phyloP scores from a whole-genome alignment of 495 filamentous ascomycete genomes.

The Penicillium verhagenii region DNA sequence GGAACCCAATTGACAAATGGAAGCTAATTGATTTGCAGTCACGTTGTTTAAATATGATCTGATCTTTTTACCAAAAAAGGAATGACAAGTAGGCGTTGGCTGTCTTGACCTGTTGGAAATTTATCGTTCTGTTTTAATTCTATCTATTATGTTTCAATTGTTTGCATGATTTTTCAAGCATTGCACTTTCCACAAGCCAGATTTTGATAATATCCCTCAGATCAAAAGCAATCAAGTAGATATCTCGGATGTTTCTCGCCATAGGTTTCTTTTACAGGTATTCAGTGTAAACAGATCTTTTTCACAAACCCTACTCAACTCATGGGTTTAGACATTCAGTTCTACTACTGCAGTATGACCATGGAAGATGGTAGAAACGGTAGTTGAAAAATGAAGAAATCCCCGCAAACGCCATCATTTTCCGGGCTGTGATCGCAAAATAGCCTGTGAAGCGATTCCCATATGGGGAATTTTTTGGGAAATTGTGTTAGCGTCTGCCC shows the following conservation, averaged over 20 bases:
- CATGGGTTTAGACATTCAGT: too few species aligned
- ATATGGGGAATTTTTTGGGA: too few species aligned
- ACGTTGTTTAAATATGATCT: slow-evolving; percentile 23
- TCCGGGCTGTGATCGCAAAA: too few species aligned
- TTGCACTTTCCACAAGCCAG: not conserved
- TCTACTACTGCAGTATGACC: too few species aligned
- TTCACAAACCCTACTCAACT: too few species aligned
- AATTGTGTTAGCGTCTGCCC: too few species aligned
- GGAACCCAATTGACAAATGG: not conserved
- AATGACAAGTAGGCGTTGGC: not conserved
- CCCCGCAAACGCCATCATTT: too few species aligned
- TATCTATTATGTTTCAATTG: not conserved
- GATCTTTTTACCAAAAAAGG: not conserved
- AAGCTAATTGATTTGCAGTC: slow-evolving; percentile 25
- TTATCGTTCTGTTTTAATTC: not conserved
- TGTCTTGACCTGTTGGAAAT: not conserved
- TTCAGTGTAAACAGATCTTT: not conserved
- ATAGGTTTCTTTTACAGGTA: not conserved
- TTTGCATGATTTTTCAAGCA: not conserved
- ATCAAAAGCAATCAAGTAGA: not conserved
- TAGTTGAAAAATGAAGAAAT: too few species aligned
- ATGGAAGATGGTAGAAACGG: too few species aligned
- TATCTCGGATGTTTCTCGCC: not conserved
- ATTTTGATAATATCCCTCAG: not conserved
- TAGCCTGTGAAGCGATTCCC: too few species aligned